Conservation (phyloP, 2,329 filamentous ascomycete genomes). For the Ceratocystis smalleyi region DNA sequence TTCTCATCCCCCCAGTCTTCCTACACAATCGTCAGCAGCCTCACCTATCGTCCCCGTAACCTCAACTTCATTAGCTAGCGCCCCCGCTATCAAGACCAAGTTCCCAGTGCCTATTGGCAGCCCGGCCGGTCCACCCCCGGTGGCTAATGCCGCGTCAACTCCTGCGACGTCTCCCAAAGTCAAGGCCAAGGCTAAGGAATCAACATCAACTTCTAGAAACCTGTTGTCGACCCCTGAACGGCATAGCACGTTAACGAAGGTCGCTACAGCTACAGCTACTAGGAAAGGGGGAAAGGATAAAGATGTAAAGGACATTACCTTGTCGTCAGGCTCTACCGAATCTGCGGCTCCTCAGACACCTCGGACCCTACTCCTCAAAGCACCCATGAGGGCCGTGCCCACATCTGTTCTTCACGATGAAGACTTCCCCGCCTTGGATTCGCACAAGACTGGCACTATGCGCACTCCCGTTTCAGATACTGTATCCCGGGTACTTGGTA, state of each 20-base stretch:
- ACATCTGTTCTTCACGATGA: slow-evolving; percentile 36
- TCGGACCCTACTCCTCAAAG: slow-evolving; percentile 17
- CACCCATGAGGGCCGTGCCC: slow-evolving; percentile 16
- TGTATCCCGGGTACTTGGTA: not conserved
- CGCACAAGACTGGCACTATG: not conserved
- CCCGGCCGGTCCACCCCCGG: not conserved
- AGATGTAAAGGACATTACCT: slow-evolving; percentile 16
- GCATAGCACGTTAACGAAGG: slow-evolving; percentile 6
- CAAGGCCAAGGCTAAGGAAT: slow-evolving; percentile 18
- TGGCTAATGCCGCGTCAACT: not conserved
- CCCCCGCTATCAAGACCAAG: not conserved
- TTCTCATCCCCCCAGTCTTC: not conserved
- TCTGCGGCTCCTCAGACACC: slow-evolving; percentile 24
- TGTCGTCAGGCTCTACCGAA: slow-evolving; percentile 21
- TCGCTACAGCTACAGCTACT: not conserved
- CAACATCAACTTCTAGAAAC: not conserved
- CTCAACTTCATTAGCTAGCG: not conserved
- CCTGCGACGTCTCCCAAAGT: slow-evolving; percentile 19
- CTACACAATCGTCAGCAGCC: not conserved
- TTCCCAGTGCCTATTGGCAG: not conserved
- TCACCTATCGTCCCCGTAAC: not conserved
- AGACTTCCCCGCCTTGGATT: slow-evolving; percentile 36
- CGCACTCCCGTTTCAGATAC: slow-evolving; percentile 2
- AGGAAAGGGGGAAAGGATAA: slow-evolving; percentile 4
- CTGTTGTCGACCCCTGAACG: slow-evolving; percentile 12